Conservation (phyloP, 768 basidiomycete genomes). For the Psilocybe cubensis region DNA sequence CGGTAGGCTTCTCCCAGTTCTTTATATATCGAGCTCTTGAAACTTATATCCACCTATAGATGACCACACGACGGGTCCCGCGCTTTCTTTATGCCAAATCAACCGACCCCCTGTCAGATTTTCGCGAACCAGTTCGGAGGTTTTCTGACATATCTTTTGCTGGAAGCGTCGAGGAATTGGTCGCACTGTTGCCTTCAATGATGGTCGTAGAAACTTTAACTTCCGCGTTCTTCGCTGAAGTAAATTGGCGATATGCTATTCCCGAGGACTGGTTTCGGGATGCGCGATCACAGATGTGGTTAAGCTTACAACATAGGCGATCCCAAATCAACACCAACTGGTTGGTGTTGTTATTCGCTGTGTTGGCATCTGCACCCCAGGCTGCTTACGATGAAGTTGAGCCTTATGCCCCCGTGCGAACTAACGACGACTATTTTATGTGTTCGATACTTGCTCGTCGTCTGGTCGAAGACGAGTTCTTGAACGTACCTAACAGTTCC, state of each 20-base stretch:
- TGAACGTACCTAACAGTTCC: constrained; percentile 36
- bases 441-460: constrained; percentile 48
- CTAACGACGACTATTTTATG: constrained; percentile 38
- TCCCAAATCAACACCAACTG: constrained; percentile 52
- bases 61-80: constrained; percentile 33
- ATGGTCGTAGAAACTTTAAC: constrained; percentile 37
- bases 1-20: constrained; percentile 30
- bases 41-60: constrained; percentile 25
- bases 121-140: constrained; percentile 25
- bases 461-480: constrained; percentile 47
- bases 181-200: constrained; percentile 36
- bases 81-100: constrained; percentile 46
- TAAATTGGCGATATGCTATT: constrained; percentile 56
- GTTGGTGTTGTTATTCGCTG: constrained; percentile 52
- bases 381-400: constrained; percentile 20
- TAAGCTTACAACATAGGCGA: constrained; percentile 35
- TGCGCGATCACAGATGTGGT: constrained; percentile 51
- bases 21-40: background rate
- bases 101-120: constrained; percentile 36
- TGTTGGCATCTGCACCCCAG: constrained; percentile 46
- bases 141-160: constrained; percentile 26
- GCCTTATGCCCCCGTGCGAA: constrained; percentile 11
- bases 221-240: constrained; percentile 43
- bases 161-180: constrained; percentile 32
- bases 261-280: constrained; percentile 51